Conservation (phyloP, 75 land plant species). For the Selaginella tamariscina region DNA sequence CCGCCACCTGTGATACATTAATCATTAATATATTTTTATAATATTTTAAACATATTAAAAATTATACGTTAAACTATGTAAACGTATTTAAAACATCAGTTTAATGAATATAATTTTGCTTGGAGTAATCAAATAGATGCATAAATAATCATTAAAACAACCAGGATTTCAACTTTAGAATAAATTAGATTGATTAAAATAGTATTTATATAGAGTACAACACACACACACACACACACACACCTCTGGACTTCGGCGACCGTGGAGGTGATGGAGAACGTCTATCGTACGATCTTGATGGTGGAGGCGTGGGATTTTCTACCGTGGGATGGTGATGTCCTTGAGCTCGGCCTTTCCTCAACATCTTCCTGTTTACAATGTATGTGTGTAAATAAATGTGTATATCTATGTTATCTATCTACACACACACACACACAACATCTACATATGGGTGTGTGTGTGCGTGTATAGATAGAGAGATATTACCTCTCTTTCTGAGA, state of each 20-base stretch:
- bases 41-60: background rate
- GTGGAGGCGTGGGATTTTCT: background rate
- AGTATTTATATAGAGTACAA: too few relatives aligned
- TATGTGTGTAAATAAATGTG: constrained; percentile 5
- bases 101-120: background rate
- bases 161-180: too few relatives aligned
- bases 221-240: background rate
- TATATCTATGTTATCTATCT: background rate
- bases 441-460: too few relatives aligned
- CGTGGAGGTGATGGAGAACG: background rate
- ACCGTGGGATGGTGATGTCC: background rate
- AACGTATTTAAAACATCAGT: background rate
- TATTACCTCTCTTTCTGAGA: background rate
- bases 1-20: background rate
- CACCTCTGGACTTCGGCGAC: background rate
- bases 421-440: too few relatives aligned
- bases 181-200: too few relatives aligned
- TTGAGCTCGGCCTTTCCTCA: background rate
- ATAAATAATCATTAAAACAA: constrained; percentile 12
- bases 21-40: background rate
- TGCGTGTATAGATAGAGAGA: background rate
- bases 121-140: background rate
- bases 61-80: background rate
- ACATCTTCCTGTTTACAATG: background rate
- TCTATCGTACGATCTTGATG: background rate